A percentile compares a stretch with the other conserved stretches of the same genome.
These are phyloP conservation scores for Myriosclerotinia scirpicola DNA, from an alignment of 2,329 filamentous ascomycete genomes.

Conservation along the genomic window DNA sequence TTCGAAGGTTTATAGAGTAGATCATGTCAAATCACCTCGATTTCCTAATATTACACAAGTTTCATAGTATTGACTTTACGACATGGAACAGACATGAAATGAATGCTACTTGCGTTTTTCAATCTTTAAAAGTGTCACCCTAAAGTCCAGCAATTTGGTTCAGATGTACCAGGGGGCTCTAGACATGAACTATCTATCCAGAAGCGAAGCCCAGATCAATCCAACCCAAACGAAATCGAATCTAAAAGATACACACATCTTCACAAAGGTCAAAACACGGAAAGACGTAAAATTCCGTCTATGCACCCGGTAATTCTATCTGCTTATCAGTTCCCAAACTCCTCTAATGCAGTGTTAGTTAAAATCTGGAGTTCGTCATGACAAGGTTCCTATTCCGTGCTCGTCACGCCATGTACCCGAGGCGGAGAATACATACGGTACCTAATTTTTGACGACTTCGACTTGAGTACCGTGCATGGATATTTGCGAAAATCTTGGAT, in stretches of 20 bases:
- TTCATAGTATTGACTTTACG: neutral
- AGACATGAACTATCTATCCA: neutral
- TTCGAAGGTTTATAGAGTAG: slow-evolving; percentile 46
- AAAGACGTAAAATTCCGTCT: neutral
- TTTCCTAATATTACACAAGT: neutral
- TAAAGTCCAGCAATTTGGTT: slow-evolving; percentile 1
- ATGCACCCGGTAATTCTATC: neutral
- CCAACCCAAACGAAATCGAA: neutral
- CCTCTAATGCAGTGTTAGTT: neutral
- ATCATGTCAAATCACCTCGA: neutral
- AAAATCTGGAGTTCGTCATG: slow-evolving; percentile 13
- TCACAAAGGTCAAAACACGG: neutral
- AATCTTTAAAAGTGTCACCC: too few species aligned
- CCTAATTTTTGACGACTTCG: neutral
- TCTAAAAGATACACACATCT: too few species aligned
- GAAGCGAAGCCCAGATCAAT: neutral
- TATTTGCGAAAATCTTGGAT: neutral
- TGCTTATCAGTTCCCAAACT: neutral
- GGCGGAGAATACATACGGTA: neutral
- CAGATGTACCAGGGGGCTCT: neutral
- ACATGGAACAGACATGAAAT: neutral
- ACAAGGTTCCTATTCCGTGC: slow-evolving; percentile 22
- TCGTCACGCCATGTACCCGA: slow-evolving; percentile 20
- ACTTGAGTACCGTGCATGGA: slow-evolving; percentile 8
- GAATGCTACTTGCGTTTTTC: neutral